Conservation (phyloP, 768 basidiomycete species). For the Psilocybe subaeruginosa region DNA sequence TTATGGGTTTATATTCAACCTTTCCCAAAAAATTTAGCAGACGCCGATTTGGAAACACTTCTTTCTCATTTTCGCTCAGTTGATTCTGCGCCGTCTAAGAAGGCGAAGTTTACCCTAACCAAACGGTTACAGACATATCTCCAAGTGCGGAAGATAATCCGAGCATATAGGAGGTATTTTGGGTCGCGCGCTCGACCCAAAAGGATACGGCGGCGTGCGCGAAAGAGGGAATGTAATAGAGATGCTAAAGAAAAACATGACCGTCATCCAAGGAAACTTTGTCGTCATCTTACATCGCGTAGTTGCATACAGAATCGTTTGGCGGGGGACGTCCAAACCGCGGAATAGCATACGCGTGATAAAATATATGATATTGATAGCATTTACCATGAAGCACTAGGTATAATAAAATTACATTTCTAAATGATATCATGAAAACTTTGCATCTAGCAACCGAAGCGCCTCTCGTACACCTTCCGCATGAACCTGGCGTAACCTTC, state of each 20-base stretch:
- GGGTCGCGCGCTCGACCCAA: background rate
- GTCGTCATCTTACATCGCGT: no score
- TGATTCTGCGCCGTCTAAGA: slow-evolving; percentile 17
- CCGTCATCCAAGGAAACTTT: no score
- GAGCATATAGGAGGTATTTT: slow-evolving; percentile 18
- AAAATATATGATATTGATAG: background rate
- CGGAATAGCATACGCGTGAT: background rate
- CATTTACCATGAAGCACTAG: background rate
- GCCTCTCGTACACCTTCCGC: slow-evolving; percentile 77
- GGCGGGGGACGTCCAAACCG: background rate
- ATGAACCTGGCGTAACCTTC: slow-evolving; percentile 67
- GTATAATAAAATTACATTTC: background rate
- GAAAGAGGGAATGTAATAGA: no score
- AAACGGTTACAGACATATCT: slow-evolving; percentile 14
- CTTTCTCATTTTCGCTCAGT: slow-evolving; percentile 50
- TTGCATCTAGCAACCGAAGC: slow-evolving; percentile 71
- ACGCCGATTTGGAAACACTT: slow-evolving; percentile 49
- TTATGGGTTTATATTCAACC: slow-evolving; percentile 70
- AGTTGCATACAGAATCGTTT: background rate
- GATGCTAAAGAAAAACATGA: no score
- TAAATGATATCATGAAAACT: slow-evolving; percentile 38
- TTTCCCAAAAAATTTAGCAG: slow-evolving; percentile 52
- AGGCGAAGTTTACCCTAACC: slow-evolving; percentile 6
- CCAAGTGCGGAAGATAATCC: slow-evolving; percentile 18
- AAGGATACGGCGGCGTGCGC: background rate